Evolutionary conservation across 2,329 filamentous ascomycete genomes (phyloP), one percentile per base, ranked within the genome.

Genomic region (Sclerotiophoma versabilis): DNA sequence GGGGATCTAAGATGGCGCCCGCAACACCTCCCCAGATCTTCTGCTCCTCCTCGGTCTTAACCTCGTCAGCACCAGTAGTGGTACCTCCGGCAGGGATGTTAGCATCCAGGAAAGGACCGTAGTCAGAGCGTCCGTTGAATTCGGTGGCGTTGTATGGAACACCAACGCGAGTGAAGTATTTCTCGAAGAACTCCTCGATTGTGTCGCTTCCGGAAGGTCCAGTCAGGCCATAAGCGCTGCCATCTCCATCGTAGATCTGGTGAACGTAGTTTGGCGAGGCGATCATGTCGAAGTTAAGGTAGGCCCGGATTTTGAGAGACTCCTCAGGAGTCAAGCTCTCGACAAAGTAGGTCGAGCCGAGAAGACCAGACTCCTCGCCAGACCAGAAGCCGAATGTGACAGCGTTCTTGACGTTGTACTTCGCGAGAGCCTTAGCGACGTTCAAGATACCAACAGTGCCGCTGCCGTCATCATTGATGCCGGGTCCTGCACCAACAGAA

Each of bases 221-320:
- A 4, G 59, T 62, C 11, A 62, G 30, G 54, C 71, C 71, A 61
- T 68, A 75, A 0, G 69, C 59, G 17, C 54, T 62, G 32, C 73
- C 72, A 46, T 75, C 71, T 33, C 73, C 73, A 51, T 75, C 73
- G 59, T 75, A 76, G 48, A 76, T 68, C 10, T 59, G 66, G 39
- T 72, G 64, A 25, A 73, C 57, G 56, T 65, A 75, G 60, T 76
- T 75, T 17, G 73, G 74, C 2, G 64, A 69, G 8, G 72, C 74
- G 43, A 76, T 74, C 75, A 77, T 77, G 58, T 77, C 75, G 59
- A 77, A 77, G 63, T 77, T 76, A 38, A 77, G 70, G 57, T 76
- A 76, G 7, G 72, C 69, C n/a, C 72, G 67, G 44, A 77, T 70
- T 49, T 72, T 69, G 25, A 59, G 59, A 17, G 65, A 57, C 50